Evolutionary conservation across 2,329 filamentous ascomycete genomes (phyloP).

Genomic region (Cladosporium sp.): DNA sequence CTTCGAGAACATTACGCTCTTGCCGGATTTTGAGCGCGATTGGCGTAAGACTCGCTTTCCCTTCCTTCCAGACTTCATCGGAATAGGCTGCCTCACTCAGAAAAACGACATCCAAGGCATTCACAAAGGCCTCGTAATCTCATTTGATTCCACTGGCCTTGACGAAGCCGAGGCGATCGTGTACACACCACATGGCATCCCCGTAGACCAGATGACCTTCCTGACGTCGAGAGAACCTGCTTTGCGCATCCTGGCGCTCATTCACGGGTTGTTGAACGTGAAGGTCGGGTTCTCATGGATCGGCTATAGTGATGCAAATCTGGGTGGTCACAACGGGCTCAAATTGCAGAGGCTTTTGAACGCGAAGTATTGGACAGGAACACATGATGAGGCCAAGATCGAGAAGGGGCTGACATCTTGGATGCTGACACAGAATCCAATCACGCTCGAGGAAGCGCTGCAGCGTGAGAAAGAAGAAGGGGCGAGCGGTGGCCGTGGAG

Average conservation of each 20-base stretch:
- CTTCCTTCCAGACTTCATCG: constrained; percentile 57
- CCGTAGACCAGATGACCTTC: constrained; percentile 39
- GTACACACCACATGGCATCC: constrained; percentile 62
- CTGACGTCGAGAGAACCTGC: constrained; percentile 43
- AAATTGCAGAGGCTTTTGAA: constrained; percentile 50
- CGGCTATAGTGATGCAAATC: constrained; percentile 52
- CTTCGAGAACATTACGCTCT: constrained; percentile 53
- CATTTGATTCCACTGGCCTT: constrained; percentile 40
- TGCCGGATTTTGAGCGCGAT: constrained; percentile 45
- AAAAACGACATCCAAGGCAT: constrained; percentile 55
- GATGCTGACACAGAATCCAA: constrained; percentile 42
- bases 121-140: constrained; percentile 58
- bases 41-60: constrained; percentile 44
- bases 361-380: constrained; percentile 61
- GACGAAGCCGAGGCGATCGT: constrained; percentile 52
- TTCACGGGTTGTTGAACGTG: constrained; percentile 63
- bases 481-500: neutral
- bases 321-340: constrained; percentile 60
- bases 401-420: constrained; percentile 54
- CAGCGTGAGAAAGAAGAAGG: constrained; percentile 38
- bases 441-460: constrained; percentile 47
- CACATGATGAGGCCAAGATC: constrained; percentile 61
- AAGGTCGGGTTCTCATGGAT: constrained; percentile 35
- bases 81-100: constrained; percentile 55
- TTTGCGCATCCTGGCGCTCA: constrained; percentile 53